Base-by-base conservation (phyloP, 164 flowering plant genomes). In the Macadamia integrifolia region DNA sequence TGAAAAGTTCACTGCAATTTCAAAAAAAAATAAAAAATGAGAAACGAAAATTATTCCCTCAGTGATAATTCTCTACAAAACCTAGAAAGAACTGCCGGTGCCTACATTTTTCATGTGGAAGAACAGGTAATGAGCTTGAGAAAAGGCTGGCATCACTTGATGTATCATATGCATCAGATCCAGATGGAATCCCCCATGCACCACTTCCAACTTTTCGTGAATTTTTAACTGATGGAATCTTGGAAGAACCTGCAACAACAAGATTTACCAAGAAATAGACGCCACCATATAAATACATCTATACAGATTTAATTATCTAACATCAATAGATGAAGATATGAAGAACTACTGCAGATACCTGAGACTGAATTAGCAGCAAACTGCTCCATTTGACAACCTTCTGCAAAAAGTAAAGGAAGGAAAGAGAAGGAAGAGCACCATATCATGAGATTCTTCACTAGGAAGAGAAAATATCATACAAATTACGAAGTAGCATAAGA, bases 81-180 rank as follows among this genome's bases (percentile, higher is more conserved):
- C 15, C 30, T 62, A 18, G 23, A 56, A 42, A 35, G 35, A 66
- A 71, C 10, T 57, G 44, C 40, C 46, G 15, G 60, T 4, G 64
- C 86, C 48, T 84, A 92, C 99, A 68, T 69, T 92, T 92, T 64
- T 82, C 88, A 78, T 90, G 99, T 0, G 84, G 85, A 71, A 94
- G 80, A 80, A 90, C 94, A 73, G 99, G 99, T 66, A 94, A 78
- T 44, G 99, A 94, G 80, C 90, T 81, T 23, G 98, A 94, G 68
- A 94, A 94, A 49, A 94, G 82, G 73, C 86, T 82, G 30, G 89
- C 85, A 78, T 90, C 98, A 70, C 63, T 84, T 58, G 93, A 81
- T 44, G 86, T 80, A 66, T 81, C 85, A 79, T 77, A 78, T 32
- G 74, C 75, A 68, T 74, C 79, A 71, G 80, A 60, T 65, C 80